These are phyloP conservation scores for Neonectria sp. DNA, from an alignment of 2,329 filamentous ascomycete genomes.

Conservation along the genomic window DNA sequence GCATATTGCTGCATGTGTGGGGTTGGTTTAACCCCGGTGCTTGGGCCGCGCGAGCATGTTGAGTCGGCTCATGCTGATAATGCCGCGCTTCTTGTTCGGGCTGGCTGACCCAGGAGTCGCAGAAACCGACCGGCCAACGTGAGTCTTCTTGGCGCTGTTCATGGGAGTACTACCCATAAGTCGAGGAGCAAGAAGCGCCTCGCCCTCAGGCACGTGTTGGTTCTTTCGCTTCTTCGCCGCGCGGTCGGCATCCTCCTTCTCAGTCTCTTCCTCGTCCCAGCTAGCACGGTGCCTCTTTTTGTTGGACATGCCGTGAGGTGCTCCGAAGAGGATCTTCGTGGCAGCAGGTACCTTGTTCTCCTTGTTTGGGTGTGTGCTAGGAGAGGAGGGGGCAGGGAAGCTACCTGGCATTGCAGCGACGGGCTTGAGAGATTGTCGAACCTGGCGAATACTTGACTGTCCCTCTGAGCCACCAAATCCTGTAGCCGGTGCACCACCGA, in stretches of 20 bases:
- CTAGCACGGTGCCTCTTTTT: constrained; percentile 76
- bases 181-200: constrained; percentile 67
- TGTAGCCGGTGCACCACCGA: constrained; percentile 62
- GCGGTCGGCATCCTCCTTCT: constrained; percentile 63
- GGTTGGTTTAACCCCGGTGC: constrained; percentile 61
- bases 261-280: constrained; percentile 70
- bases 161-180: constrained; percentile 56
- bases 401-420: constrained; percentile 67
- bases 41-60: constrained; percentile 75
- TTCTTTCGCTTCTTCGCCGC: constrained; percentile 73
- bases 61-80: constrained; percentile 71
- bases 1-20: constrained; percentile 11
- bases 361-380: constrained; percentile 63
- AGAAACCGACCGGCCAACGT: constrained; percentile 43
- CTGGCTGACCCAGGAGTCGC: constrained; percentile 53
- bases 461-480: constrained; percentile 72
- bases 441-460: constrained; percentile 74
- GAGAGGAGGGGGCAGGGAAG: constrained; percentile 60
- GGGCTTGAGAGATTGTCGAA: constrained; percentile 66
- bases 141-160: constrained; percentile 54
- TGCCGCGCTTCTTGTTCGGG: constrained; percentile 66
- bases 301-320: constrained; percentile 74
- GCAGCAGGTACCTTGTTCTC: constrained; percentile 65
- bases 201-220: constrained; percentile 63
- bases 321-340: constrained; percentile 58